These are phyloP conservation scores for Tuber umbilicatum DNA, from an alignment of 495 filamentous ascomycete genomes.

Conservation along the genomic window DNA sequence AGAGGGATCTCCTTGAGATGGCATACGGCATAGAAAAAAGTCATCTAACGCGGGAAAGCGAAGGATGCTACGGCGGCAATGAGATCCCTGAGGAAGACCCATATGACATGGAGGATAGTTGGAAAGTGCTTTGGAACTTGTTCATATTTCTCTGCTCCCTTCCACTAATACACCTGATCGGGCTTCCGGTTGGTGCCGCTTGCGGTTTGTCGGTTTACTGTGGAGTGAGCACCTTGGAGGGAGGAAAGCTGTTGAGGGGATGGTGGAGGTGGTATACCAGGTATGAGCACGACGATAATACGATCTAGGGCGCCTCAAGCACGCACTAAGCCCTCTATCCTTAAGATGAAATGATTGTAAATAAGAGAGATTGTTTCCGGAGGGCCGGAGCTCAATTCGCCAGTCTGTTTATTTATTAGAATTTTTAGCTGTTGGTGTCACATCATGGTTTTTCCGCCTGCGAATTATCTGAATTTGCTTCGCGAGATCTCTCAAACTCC, in stretches of 20 bases:
- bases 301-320: too few relatives aligned
- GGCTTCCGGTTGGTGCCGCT: background rate
- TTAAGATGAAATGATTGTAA: too few relatives aligned
- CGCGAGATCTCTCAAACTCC: too few relatives aligned
- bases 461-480: too few relatives aligned
- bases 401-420: background rate
- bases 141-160: background rate
- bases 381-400: too few relatives aligned
- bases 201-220: background rate
- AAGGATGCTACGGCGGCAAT: background rate
- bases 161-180: background rate
- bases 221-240: background rate
- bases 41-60: background rate
- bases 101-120: background rate
- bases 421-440: too few relatives aligned
- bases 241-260: background rate
- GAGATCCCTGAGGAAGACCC: background rate
- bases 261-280: conserved; percentile 1
- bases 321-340: too few relatives aligned
- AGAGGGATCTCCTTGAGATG: background rate
- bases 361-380: too few relatives aligned
- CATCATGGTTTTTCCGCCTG: too few relatives aligned
- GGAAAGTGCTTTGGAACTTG: background rate
- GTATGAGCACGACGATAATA: background rate
- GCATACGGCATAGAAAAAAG: background rate